A percentile compares a stretch with the other conserved stretches of the same genome.
Evolutionary conservation across 1,284 basidiomycete species (phyloP).

Genomic region (Ganoderma meredithae): DNA sequence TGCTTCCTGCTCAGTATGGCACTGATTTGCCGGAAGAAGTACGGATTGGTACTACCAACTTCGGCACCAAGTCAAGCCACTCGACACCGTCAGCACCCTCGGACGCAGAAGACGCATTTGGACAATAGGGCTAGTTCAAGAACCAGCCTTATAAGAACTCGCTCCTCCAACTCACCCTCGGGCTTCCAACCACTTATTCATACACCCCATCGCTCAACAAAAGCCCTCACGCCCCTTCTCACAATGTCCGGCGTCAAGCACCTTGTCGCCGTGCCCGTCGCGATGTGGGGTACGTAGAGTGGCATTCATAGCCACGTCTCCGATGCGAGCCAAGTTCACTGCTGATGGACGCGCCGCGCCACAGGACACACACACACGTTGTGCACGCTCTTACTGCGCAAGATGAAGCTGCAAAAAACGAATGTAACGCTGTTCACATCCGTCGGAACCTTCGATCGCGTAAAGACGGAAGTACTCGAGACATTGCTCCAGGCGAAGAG

Average conservation of each 20-base stretch:
- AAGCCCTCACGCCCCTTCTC: not conserved
- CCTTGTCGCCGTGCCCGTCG: not conserved
- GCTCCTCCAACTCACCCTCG: not conserved
- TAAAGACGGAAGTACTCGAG: not conserved
- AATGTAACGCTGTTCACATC: not conserved
- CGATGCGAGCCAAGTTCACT: not conserved
- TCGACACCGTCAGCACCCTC: not conserved
- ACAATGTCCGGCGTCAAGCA: not conserved
- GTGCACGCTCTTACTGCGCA: constrained; percentile 3
- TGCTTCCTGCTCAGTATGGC: not conserved
- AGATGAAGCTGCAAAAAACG: not conserved
- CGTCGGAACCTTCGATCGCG: not conserved
- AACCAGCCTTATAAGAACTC: not conserved
- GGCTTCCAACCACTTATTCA: not conserved
- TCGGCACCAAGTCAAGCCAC: not conserved
- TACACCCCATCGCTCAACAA: not conserved
- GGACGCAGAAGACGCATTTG: not conserved
- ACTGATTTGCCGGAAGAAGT: not conserved
- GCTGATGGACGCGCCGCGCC: not conserved
- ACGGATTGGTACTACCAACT: not conserved
- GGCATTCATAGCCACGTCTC: not conserved
- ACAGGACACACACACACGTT: not conserved
- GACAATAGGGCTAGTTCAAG: not conserved
- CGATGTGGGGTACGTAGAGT: not conserved
- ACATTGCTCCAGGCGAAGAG: not conserved